Conservation (phyloP, 2,329 filamentous ascomycete genomes). For the Aaosphaeria pasadenensis region DNA sequence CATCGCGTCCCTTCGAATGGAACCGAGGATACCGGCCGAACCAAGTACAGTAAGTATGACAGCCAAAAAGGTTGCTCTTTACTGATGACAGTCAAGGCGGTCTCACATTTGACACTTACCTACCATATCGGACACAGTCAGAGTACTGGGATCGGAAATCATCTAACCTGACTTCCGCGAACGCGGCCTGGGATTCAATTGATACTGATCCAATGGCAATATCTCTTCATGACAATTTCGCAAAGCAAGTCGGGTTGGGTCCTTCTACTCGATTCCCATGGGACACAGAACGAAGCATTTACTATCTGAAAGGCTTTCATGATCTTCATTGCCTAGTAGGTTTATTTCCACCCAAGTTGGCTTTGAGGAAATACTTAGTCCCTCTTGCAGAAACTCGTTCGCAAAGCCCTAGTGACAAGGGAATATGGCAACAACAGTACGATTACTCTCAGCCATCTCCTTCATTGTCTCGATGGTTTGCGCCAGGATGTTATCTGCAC, state of each 20-base stretch:
- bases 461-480: constrained; percentile 32
- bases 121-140: constrained; percentile 23
- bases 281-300: constrained; percentile 33
- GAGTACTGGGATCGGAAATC: constrained; percentile 29
- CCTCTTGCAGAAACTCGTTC: constrained; percentile 26
- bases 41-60: constrained; percentile 23
- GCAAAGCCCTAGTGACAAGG: constrained; percentile 31
- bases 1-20: constrained; percentile 18
- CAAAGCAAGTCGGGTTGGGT: constrained; percentile 17
- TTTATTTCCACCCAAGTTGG: not conserved
- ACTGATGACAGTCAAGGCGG: not conserved
- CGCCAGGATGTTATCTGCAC: constrained; percentile 34
- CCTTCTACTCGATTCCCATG: constrained; percentile 30
- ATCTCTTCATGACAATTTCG: constrained; percentile 26
- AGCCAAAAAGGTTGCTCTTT: not conserved
- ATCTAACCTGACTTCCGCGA: constrained; percentile 18
- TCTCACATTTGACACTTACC: constrained; percentile 21
- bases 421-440: constrained; percentile 18
- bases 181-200: constrained; percentile 33
- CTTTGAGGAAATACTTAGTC: too few species aligned
- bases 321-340: constrained; percentile 33
- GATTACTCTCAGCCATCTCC: constrained; percentile 26
- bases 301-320: constrained; percentile 34
- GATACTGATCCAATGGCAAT: constrained; percentile 32
- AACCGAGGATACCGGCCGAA: constrained; percentile 13